These are phyloP conservation scores for Zea luxurians DNA, from an alignment of 176 grass and related monocot genomes.

Conservation along the genomic window DNA sequence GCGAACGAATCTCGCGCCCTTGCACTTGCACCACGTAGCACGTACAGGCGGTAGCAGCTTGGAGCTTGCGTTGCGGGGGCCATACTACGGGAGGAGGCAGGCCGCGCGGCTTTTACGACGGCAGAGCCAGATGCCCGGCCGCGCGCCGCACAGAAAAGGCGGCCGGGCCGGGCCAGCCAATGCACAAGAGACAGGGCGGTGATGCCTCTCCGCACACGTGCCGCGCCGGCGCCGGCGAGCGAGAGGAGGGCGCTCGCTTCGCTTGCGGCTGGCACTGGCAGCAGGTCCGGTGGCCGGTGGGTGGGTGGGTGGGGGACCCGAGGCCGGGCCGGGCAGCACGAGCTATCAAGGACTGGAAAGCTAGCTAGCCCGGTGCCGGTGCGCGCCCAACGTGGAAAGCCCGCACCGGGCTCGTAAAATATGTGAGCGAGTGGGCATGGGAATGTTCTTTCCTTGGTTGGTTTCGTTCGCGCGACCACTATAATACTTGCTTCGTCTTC, in stretches of 20 bases:
- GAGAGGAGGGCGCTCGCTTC: not conserved
- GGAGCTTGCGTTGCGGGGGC: too few species aligned
- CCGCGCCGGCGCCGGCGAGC: not conserved
- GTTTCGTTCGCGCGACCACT: conserved; percentile 25
- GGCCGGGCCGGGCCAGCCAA: conserved; percentile 37
- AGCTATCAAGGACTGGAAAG: not conserved
- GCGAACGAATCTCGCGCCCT: not conserved
- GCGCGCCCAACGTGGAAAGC: conserved; percentile 39
- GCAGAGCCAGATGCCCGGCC: not conserved
- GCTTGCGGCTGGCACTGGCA: not conserved
- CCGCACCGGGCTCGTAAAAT: conserved; percentile 41
- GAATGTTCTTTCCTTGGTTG: conserved; percentile 19
- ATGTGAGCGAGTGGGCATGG: conserved; percentile 31
- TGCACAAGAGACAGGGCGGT: conserved; percentile 42
- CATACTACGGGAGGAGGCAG: not conserved
- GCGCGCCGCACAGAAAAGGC: not conserved
- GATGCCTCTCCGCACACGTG: conserved; percentile 28
- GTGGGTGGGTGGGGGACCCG: not conserved
- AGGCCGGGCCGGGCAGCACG: not conserved
- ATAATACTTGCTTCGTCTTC: too few species aligned
- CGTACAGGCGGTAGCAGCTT: not conserved
- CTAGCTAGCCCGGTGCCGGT: not conserved
- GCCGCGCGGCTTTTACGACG: not conserved
- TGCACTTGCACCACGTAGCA: not conserved
- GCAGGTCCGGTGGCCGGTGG: not conserved